These are phyloP conservation scores for Sarocladium strictum DNA, from an alignment of 2,329 filamentous ascomycete genomes.

Conservation along the genomic window DNA sequence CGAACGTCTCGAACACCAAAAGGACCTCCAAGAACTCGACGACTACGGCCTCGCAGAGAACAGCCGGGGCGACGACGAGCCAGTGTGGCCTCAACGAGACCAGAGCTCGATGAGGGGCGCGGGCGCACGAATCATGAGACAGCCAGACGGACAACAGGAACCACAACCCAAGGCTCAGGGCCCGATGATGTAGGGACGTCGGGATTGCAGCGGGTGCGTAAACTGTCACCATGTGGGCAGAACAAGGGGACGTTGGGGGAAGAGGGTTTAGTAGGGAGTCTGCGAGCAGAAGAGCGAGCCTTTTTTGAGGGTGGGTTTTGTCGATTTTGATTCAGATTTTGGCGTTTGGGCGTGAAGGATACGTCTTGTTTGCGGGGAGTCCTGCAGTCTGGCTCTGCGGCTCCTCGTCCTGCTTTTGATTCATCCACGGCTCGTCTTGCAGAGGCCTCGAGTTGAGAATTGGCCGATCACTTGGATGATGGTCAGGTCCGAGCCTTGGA, in stretches of 20 bases:
- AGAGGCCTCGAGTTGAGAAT: no score
- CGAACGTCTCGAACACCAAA: constrained; percentile 18
- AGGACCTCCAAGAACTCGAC: constrained; percentile 20
- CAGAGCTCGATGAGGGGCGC: neutral
- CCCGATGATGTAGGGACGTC: neutral
- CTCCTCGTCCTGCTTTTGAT: no score
- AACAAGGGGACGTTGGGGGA: neutral
- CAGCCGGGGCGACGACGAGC: neutral
- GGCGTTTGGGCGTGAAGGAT: neutral
- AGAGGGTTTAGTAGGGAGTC: neutral
- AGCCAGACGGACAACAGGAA: neutral
- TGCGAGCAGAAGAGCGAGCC: no score
- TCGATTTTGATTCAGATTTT: no score
- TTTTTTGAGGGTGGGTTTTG: no score
- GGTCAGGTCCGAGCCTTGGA: no score
- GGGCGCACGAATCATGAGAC: neutral
- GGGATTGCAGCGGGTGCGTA: constrained; percentile 3
- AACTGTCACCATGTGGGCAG: neutral
- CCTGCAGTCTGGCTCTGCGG: neutral
- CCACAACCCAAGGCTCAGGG: neutral
- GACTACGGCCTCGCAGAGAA: constrained; percentile 18
- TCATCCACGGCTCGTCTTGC: no score
- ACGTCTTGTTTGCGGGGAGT: neutral
- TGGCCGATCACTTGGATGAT: no score
- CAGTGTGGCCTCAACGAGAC: neutral